Evolutionary conservation across 2,329 filamentous ascomycete species (phyloP), one percentile per base, ranked within the genome.

Genomic region (Bimuria novae-zelandiae): DNA sequence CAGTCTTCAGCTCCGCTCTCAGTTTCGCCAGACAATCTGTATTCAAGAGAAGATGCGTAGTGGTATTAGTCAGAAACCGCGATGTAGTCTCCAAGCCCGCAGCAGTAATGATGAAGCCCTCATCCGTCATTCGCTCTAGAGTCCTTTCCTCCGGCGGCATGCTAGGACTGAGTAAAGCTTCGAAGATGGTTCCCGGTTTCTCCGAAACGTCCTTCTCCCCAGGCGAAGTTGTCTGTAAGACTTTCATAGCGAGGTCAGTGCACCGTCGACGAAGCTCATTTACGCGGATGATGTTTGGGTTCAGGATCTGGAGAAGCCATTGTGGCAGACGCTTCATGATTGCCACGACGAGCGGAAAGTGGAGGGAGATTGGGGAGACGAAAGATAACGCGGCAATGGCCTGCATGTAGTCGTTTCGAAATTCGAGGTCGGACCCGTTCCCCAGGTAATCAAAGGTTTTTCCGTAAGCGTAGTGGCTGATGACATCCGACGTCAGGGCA

Each of bases 21-120:
- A 58, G 33, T 36, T 41, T 52, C 16, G 30, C 43, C 14, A 59
- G 23, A 17, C 53, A 50, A 8, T 44, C 14, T 10, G 48, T 53
- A 40, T 55, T 57, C 1, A 30, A 43, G 10, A 52, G 35, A 7
- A 61, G 32, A 43, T 54, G 53, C 21, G 44, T 55, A 14, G 49
- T 40, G 3, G 50, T 49, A 33, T 46, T 44, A 7, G 54, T 56
- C 33, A 64, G 21, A 3, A 46, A 52, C n/a, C 57, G 49, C 22
- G 70, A 66, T 1, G 71, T 71, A 0, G 72, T 75, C 23, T 72
- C 69, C 2, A 63, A 53, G 0, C 73, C 72, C 4, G 73, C 72
- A 16, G 61, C 54, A 1, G 70, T 55, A 4, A 75, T 44, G 3
- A 67, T 51, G 40, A 65, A 56, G 19, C 63, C 65, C 35, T 76